Evolutionary conservation across 495 filamentous ascomycete genomes (phyloP).

Genomic region (Aspergillus bertholletiae): DNA sequence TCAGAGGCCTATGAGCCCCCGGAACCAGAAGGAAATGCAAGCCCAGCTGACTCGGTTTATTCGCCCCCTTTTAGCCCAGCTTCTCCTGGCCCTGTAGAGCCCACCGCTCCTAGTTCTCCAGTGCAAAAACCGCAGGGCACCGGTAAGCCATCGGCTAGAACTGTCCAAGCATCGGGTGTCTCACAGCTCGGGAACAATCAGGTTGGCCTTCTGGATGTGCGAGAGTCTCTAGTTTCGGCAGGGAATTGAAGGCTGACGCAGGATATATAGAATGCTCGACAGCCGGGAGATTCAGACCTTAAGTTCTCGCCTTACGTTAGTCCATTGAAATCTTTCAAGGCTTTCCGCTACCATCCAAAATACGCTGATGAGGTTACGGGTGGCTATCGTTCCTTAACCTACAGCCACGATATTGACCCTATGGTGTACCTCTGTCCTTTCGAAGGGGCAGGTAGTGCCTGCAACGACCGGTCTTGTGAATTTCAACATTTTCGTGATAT

Average conservation of each 20-base stretch:
- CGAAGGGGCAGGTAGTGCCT: conserved; percentile 69
- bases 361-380: conserved; percentile 65
- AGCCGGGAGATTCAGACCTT: conserved; percentile 13
- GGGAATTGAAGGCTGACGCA: conserved; percentile 9
- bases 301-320: conserved; percentile 75
- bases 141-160: conserved; percentile 30
- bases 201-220: conserved; percentile 36
- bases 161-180: conserved; percentile 23
- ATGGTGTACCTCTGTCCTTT: conserved; percentile 67
- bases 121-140: conserved; percentile 17
- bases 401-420: conserved; percentile 81
- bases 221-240: conserved; percentile 19
- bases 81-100: conserved; percentile 23
- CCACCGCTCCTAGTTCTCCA: conserved; percentile 10
- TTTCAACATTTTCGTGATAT: conserved; percentile 82
- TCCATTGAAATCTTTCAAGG: conserved; percentile 75
- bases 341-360: conserved; percentile 82
- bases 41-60: conserved; percentile 29
- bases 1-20: conserved; percentile 60
- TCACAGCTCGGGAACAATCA: conserved; percentile 20
- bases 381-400: conserved; percentile 86
- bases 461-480: conserved; percentile 66
- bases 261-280: conserved; percentile 20
- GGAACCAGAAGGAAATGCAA: conserved; percentile 38
- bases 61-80: conserved; percentile 37